Base-by-base conservation (phyloP, 306 rosid species). In the Prunus armeniaca region DNA sequence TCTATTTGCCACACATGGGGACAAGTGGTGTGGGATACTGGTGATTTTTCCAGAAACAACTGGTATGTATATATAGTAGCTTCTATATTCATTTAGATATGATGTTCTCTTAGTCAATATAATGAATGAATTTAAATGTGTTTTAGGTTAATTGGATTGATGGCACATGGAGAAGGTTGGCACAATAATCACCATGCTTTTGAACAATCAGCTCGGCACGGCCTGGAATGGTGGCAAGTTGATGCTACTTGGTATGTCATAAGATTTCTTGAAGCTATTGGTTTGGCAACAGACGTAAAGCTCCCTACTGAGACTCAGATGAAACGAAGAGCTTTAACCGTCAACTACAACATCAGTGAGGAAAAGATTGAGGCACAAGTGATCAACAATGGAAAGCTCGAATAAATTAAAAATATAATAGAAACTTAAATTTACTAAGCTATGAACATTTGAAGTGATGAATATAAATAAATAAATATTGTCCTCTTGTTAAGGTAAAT, bases 81-180 rank as follows among this genome's bases (percentile, higher is more conserved):
- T 58, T 3, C 17, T 24, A 3, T 58, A 24, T 56, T 56, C 3
- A 56, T 56, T 10, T 34, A 34, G 41, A 34, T 34, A 34, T 5
- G 41, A 34, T 6, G 8, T 34, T 34, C 41, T 19, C 14, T 3
- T 56, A 56, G 57, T 4, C 25, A 56, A 58, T 58, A 24, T 24
- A 58, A 12, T 22, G 22, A 58, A 4, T 27, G 22, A 11, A 58
- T 10, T 58, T 27, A 12, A 58, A 24, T 12, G 12, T 12, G 8
- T 58, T 58, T 58, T 34, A 72, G 55, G 98, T 89, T 88, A 93
- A 91, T 93, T 81, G 96, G 89, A 2, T 56, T 93, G 73, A 84
- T 93, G 76, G 89, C 97, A 66, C 92, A 87, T 84, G 98, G 98
- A 45, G 97, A 91, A 69, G 98, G 98, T 55, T 93, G 98, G 97